Evolutionary conservation across 495 filamentous ascomycete genomes (phyloP), one percentile per base, ranked within the genome.

Genomic region (Penicillium bovifimosum): DNA sequence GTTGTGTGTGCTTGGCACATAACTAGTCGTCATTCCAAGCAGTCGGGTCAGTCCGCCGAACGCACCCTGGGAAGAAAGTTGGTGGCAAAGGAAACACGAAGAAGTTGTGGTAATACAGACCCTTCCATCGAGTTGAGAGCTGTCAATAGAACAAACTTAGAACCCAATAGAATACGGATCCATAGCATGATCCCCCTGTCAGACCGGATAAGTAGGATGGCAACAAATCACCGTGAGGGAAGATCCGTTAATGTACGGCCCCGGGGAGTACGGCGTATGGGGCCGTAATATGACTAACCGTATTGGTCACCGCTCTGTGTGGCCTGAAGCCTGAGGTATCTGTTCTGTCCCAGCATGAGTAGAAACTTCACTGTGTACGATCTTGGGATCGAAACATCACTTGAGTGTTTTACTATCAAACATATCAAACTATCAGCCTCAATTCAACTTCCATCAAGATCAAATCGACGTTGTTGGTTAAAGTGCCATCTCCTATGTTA

Each of bases 231-330:
- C 5, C 17, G 18, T 11, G 27, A n/a, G 5, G 32, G 13, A 28
- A 10, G 43, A 46, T n/a, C 20, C 20, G 4, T 24, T 24, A n/a
- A n/a, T n/a, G n/a, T n/a, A n/a, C n/a, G n/a, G n/a, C n/a, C n/a
- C n/a, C n/a, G n/a, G n/a, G n/a, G n/a, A n/a, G n/a, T n/a, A 47
- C 11, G 32, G 9, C 18, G 44, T 6, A 11, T 24, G 29, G 26
- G 6, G 20, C 1, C 17, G 20, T 53, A 39, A 33, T 33, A 29
- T 16, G 18, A 24, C 9, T 41, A 28, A 53, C 5, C 7, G 35
- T 31, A 47, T 53, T 48, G 51, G 43, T 41, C 51, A 53, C 51
- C 51, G 51, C 51, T 41, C 41, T 29, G 2, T 41, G 10, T 11
- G 31, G 51, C 51, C 51, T 53, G 35, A 53, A 43, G 51, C 34